phyloP scores from a whole-genome alignment of 805 yeast species.

The Brettanomyces naardenensis region DNA sequence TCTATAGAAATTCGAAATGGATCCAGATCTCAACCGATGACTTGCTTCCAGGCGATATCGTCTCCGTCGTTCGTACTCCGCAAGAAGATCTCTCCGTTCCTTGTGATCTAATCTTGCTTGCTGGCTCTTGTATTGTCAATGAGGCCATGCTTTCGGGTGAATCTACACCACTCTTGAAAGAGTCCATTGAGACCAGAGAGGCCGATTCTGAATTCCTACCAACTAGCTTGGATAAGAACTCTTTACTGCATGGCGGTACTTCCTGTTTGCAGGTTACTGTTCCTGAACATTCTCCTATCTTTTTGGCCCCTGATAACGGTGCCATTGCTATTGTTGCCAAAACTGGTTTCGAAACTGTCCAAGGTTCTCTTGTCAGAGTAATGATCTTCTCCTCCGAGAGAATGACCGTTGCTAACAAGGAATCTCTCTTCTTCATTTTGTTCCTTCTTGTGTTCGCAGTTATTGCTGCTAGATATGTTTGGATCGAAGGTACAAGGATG shows the following conservation, averaged over 20 bases:
- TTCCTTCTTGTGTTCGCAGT: constrained; percentile 87
- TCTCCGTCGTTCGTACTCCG: constrained; percentile 74
- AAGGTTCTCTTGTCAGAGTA: constrained; percentile 93
- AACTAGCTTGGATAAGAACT: constrained; percentile 82
- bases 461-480: constrained; percentile 94
- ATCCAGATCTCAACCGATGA: constrained; percentile 57
- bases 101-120: constrained; percentile 80
- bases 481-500: constrained; percentile 95
- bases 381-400: constrained; percentile 97
- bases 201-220: constrained; percentile 55
- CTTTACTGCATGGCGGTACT: constrained; percentile 92
- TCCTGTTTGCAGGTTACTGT: constrained; percentile 85
- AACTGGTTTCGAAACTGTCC: constrained; percentile 98
- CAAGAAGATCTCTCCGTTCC: constrained; percentile 89
- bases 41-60: constrained; percentile 85
- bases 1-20: constrained; percentile 69
- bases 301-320: constrained; percentile 82
- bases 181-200: constrained; percentile 81
- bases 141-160: constrained; percentile 99
- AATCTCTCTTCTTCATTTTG: constrained; percentile 85
- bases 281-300: constrained; percentile 43
- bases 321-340: constrained; percentile 84
- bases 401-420: constrained; percentile 91
- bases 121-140: constrained; percentile 91
- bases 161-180: constrained; percentile 93